Percentiles rank a stretch among this genome's conserved stretches.
phyloP scores from a whole-genome alignment of 148 eudicot species.

The Diospyros kaki region DNA sequence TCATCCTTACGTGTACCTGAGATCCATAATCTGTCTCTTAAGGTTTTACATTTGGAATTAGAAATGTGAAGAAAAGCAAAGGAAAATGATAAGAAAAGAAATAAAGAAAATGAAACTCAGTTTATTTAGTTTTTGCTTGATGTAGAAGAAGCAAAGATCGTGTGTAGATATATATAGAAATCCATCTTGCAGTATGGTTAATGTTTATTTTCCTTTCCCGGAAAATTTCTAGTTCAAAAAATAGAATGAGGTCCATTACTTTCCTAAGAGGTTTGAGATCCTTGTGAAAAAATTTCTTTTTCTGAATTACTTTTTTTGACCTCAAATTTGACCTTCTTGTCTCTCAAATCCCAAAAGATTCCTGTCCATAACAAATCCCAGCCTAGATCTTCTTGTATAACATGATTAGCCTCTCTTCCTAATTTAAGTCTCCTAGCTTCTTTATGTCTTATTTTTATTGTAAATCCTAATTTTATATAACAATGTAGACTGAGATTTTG shows the following conservation, averaged over 20 bases:
- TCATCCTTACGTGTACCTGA: no score
- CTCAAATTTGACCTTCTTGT: not conserved
- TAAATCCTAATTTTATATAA: not conserved
- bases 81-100: no score
- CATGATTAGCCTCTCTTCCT: not conserved
- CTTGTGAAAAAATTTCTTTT: not conserved
- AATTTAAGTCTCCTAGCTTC: not conserved
- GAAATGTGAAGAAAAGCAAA: no score
- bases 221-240: no score
- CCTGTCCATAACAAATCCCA: not conserved
- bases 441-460: not conserved
- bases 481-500: conserved; percentile 72
- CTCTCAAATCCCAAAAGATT: not conserved
- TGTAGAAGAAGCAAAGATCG: no score
- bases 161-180: no score
- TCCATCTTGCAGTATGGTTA: no score
- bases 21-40: no score
- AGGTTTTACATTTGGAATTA: no score
- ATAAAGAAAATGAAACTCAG: no score
- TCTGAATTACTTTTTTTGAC: not conserved
- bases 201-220: no score
- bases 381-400: conserved; percentile 1
- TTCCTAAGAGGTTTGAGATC: not conserved
- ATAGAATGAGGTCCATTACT: not conserved
- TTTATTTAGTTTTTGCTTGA: no score